Conservation (phyloP, 1,139 yeast genomes). For the Zygotorulaspora mrakii region DNA sequence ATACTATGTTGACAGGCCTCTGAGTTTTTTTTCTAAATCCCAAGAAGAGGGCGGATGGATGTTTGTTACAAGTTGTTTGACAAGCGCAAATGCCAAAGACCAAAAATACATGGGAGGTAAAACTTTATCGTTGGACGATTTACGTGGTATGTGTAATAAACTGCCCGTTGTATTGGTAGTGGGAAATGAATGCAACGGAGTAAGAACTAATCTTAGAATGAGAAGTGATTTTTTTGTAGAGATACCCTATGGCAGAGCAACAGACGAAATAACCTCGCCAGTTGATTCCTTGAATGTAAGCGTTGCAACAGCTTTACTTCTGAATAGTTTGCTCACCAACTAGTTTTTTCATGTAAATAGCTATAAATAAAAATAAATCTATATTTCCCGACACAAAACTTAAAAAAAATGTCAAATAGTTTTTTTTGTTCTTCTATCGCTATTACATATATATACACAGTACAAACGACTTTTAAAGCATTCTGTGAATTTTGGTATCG, state of each 20-base stretch:
- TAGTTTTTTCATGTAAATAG: neutral
- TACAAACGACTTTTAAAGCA: constrained; percentile 23
- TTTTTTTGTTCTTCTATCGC: too few species aligned
- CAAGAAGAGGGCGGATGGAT: constrained; percentile 61
- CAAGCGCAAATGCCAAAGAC: constrained; percentile 9
- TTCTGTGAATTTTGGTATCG: constrained; percentile 35
- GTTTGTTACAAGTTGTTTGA: constrained; percentile 53
- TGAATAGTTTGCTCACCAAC: constrained; percentile 43
- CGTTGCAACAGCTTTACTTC: constrained; percentile 74
- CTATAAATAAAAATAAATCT: constrained; percentile 6
- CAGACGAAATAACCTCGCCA: constrained; percentile 39
- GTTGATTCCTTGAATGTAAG: constrained; percentile 87
- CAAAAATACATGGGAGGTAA: constrained; percentile 32
- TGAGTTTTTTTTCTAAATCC: constrained; percentile 57
- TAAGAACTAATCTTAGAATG: constrained; percentile 59
- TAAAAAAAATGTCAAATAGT: too few species aligned
- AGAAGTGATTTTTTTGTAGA: constrained; percentile 65
- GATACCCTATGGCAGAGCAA: constrained; percentile 38
- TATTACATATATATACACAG: neutral
- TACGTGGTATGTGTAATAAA: constrained; percentile 43
- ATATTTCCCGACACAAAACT: too few species aligned
- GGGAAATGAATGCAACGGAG: constrained; percentile 85
- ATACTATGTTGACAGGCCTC: constrained; percentile 53
- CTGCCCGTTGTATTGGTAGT: constrained; percentile 68
- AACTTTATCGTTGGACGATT: constrained; percentile 42